Conservation (phyloP, 192 early-diverging fungal genomes). For the Cetraspora pellucida region DNA sequence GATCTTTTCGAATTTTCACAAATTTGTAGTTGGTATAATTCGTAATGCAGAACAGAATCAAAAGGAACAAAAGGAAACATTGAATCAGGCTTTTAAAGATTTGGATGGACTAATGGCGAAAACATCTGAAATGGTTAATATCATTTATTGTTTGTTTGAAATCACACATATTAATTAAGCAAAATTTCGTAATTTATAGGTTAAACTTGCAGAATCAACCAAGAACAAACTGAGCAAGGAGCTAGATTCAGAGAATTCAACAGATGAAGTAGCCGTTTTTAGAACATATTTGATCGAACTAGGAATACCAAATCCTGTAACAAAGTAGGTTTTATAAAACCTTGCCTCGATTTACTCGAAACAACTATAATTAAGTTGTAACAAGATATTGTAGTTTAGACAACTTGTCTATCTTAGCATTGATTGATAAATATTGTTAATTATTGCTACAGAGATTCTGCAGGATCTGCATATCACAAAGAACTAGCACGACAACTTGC, state of each 20-base stretch:
- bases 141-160: not conserved
- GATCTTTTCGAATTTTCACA: not conserved
- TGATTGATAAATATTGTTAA: not conserved
- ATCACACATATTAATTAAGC: slow-evolving; percentile 27
- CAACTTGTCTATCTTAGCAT: not conserved
- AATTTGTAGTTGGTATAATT: slow-evolving; percentile 62
- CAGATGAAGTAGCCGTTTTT: slow-evolving; percentile 56
- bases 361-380: too few species aligned
- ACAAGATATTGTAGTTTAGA: too few species aligned
- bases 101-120: slow-evolving; percentile 85
- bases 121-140: slow-evolving; percentile 82
- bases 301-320: slow-evolving; percentile 90
- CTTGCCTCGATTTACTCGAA: too few species aligned
- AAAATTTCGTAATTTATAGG: slow-evolving; percentile 38
- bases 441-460: slow-evolving; percentile 70
- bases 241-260: slow-evolving; percentile 34
- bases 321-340: slow-evolving; percentile 58
- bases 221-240: slow-evolving; percentile 56
- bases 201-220: slow-evolving; percentile 70
- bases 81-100: slow-evolving; percentile 86
- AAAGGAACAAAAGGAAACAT: slow-evolving; percentile 65
- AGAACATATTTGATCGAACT: slow-evolving; percentile 80
- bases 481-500: slow-evolving; percentile 86
- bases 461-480: slow-evolving; percentile 84
- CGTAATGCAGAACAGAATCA: slow-evolving; percentile 65